Conservation (phyloP, 2,329 filamentous ascomycete genomes). For the Dendryphion nanum region DNA sequence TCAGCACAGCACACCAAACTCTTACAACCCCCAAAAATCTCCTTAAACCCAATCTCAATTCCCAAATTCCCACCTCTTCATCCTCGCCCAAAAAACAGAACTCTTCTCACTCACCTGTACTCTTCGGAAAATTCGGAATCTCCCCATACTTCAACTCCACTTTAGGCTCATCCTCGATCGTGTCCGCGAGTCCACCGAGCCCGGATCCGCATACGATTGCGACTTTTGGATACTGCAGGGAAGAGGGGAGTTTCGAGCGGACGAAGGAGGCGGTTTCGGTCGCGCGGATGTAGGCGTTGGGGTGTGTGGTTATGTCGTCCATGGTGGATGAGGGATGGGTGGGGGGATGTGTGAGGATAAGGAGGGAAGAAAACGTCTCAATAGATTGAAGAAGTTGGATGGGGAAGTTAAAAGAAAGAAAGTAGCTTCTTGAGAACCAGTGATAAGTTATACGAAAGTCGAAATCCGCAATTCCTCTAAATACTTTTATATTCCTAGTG, state of each 20-base stretch:
- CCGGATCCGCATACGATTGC: constrained; percentile 67
- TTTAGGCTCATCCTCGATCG: constrained; percentile 50
- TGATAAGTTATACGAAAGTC: too few relatives aligned
- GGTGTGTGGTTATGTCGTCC: constrained; percentile 4
- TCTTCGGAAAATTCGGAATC: constrained; percentile 61
- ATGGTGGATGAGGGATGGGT: too few relatives aligned
- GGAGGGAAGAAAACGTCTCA: too few relatives aligned
- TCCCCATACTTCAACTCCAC: constrained; percentile 57
- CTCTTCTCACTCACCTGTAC: constrained; percentile 51
- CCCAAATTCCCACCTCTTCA: not conserved
- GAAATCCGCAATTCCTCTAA: too few relatives aligned
- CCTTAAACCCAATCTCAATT: not conserved
- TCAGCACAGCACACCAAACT: not conserved
- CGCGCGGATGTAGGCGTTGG: constrained; percentile 43
- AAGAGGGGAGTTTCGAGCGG: constrained; percentile 48
- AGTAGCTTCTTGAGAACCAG: too few relatives aligned
- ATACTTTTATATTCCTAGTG: too few relatives aligned
- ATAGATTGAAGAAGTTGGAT: too few relatives aligned
- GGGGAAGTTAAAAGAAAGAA: too few relatives aligned
- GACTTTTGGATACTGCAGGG: constrained; percentile 54
- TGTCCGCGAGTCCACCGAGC: constrained; percentile 59
- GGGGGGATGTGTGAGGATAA: too few relatives aligned
- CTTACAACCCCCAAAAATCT: not conserved
- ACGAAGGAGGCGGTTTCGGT: constrained; percentile 53
- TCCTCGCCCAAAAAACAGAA: not conserved